phyloP scores from a whole-genome alignment of 2,329 filamentous ascomycete species.

The Stylonectria norvegica region DNA sequence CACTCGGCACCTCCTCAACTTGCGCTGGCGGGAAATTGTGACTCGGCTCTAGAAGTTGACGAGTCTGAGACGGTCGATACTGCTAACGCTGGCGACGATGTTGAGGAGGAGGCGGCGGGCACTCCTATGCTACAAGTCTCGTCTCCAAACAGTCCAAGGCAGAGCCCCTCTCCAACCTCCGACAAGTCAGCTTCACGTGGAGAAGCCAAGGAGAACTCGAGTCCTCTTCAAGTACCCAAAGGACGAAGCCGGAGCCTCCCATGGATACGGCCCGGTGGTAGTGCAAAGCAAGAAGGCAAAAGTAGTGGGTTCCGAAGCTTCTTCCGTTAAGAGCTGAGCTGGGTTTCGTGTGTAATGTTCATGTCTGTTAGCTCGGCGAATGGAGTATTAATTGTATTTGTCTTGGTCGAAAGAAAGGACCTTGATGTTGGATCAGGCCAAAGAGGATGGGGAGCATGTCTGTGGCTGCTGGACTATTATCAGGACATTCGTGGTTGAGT shows the following conservation, averaged over 20 bases:
- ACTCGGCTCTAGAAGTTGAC: conserved; percentile 4
- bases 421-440: too few relatives aligned
- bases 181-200: conserved; percentile 5
- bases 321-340: conserved; percentile 36
- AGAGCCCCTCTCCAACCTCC: conserved; percentile 5
- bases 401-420: too few relatives aligned
- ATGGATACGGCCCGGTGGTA: conserved; percentile 37
- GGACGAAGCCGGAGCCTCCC: conserved; percentile 30
- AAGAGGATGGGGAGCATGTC: too few relatives aligned
- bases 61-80: conserved; percentile 6
- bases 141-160: conserved; percentile 8
- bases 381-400: too few relatives aligned
- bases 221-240: conserved; percentile 1
- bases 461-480: too few relatives aligned
- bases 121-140: conserved; percentile 3
- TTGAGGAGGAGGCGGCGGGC: not conserved
- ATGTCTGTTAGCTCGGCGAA: too few relatives aligned
- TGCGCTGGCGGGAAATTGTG: conserved; percentile 7
- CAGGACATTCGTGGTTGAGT: too few relatives aligned
- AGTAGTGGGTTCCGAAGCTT: conserved; percentile 41
- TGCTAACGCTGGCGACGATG: not conserved
- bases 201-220: conserved; percentile 13
- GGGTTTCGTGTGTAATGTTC: too few relatives aligned
- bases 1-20: not conserved
- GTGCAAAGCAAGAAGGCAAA: conserved; percentile 36